These are phyloP conservation scores for Nicotiana obtusifolia DNA, from an alignment of 257 asterid species.

Conservation along the genomic window DNA sequence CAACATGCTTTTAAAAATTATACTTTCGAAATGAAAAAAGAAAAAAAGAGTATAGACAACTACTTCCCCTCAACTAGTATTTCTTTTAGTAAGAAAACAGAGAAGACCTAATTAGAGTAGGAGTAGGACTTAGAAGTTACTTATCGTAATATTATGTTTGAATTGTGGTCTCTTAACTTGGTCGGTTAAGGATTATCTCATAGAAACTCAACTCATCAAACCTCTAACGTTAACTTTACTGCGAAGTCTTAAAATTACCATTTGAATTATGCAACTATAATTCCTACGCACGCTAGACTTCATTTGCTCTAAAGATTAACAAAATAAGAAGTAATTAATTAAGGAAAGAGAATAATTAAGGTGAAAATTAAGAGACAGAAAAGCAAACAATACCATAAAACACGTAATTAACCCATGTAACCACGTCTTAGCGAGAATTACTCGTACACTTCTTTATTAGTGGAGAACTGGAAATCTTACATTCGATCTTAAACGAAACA, in stretches of 20 bases:
- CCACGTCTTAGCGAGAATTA: not conserved
- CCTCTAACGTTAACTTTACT: not conserved
- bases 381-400: not conserved
- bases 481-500: not conserved
- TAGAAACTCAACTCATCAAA: not conserved
- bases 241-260: not conserved
- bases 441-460: not conserved
- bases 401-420: not conserved
- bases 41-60: too few species aligned
- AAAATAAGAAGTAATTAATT: not conserved
- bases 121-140: not conserved
- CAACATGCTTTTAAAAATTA: not conserved
- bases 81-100: not conserved
- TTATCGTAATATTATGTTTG: not conserved
- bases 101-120: not conserved
- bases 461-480: not conserved
- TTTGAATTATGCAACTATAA: not conserved
- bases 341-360: not conserved
- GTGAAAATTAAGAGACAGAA: too few species aligned
- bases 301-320: not conserved
- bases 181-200: not conserved
- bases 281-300: not conserved
- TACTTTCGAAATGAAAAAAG: not conserved
- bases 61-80: not conserved
- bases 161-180: not conserved